These are phyloP conservation scores for Sanghuangporus baumii DNA, from an alignment of 1,284 basidiomycete genomes.

Conservation along the genomic window DNA sequence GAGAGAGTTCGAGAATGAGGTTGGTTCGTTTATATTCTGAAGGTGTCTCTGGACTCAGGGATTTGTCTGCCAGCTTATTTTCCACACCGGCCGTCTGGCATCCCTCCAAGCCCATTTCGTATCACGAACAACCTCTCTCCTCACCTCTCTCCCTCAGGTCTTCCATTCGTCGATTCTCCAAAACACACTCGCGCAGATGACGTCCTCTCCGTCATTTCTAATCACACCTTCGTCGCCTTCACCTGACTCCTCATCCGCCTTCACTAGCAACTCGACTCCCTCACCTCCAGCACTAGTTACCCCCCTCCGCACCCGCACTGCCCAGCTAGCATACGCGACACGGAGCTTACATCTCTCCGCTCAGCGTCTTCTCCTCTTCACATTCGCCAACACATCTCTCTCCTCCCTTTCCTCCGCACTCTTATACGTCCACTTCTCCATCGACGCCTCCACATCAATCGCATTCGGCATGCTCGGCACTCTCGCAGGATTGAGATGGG, in stretches of 20 bases:
- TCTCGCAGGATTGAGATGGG: conserved; percentile 55
- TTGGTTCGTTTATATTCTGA: conserved; percentile 27
- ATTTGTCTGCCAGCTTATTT: conserved; percentile 52
- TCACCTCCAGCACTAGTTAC: conserved; percentile 41
- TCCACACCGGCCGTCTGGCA: conserved; percentile 66
- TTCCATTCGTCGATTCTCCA: conserved; percentile 63
- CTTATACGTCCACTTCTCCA: conserved; percentile 36
- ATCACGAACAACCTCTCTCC: conserved; percentile 35
- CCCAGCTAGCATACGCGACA: conserved; percentile 59
- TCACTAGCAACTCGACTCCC: conserved; percentile 45
- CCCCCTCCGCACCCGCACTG: conserved; percentile 51
- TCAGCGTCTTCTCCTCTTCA: conserved; percentile 54
- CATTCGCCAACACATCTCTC: conserved; percentile 23
- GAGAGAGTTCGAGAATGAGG: conserved; percentile 54
- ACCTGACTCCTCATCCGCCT: conserved; percentile 28
- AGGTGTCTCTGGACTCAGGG: neutral
- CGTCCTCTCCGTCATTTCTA: conserved; percentile 41
- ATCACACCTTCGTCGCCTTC: conserved; percentile 47
- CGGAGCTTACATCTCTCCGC: conserved; percentile 60
- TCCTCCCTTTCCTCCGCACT: conserved; percentile 39
- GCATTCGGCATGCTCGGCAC: conserved; percentile 56
- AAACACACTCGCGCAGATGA: conserved; percentile 60
- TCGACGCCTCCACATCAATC: conserved; percentile 53
- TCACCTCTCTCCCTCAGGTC: conserved; percentile 35
- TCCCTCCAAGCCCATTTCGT: conserved; percentile 46